Base-by-base conservation (phyloP, 352 stramenopile species). In the Aphanomyces cochlioides region DNA sequence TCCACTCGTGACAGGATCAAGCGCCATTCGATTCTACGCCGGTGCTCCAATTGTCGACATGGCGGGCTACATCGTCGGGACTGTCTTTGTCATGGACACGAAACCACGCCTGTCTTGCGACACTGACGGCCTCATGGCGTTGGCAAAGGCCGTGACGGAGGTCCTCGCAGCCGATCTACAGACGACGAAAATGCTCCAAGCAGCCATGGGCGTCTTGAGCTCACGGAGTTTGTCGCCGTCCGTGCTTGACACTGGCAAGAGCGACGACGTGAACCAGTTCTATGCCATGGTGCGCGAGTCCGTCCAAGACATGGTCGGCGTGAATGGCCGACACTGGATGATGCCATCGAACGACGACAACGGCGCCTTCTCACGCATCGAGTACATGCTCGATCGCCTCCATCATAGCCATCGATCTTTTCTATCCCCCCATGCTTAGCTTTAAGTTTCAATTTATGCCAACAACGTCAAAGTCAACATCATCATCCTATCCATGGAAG, bases 1-100 rank as follows among this genome's bases (percentile, higher is more conserved):
- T 75, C 85, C 87, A 56, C 75, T 95, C 0, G 85, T 93, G 36
- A 92, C 85, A 3, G 86, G 86, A 39, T 82, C 83, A 0, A 84
- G 85, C n/a, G 90, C 91, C 78, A 95, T 95, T 71, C 6, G 4
- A 12, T 66, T 66, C 48, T 66, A 66, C 43, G 58, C 58, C 13
- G 58, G 58, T 28, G 28, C 37, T 5, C 58, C 58, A 19, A 58
- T 67, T 15, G 15, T 34, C 38, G 17, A n/a, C n/a, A 4, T 8
- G 13, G n/a, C 38, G 6, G 58, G 58, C 43, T n/a, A 12, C 3
- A 10, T 66, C 43, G 15, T 59, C 19, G 60, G 60, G 34, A 57
- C 60, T 7, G 60, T 67, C 43, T 67, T 67, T 57, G 60, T 67
- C 4, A 38, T 67, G 47, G 60, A 67, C 60, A 57, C 28, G 3